These are phyloP conservation scores for Actinidia arguta DNA, from an alignment of 179 eudicot genomes.

Conservation along the genomic window DNA sequence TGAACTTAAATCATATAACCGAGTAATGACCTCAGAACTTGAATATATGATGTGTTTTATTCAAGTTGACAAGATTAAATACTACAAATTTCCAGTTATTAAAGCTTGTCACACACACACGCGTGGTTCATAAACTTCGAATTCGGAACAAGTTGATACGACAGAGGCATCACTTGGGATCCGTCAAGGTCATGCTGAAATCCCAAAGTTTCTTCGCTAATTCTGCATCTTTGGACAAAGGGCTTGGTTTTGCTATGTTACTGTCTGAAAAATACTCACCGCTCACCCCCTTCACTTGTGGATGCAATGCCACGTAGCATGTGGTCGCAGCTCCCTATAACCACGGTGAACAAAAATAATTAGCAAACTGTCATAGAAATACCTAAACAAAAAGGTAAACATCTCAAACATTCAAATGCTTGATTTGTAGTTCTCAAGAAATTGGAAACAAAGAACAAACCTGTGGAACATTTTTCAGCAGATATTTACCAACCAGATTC, in stretches of 20 bases:
- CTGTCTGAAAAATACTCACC: slow-evolving; percentile 54
- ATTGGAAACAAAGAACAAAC: background rate
- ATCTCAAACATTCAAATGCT: background rate
- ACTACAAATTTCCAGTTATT: background rate
- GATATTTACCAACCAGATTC: background rate
- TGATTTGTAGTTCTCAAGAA: background rate
- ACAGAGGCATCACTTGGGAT: slow-evolving; percentile 23
- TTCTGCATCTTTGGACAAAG: slow-evolving; percentile 39
- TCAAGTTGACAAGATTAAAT: background rate
- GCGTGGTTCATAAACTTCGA: background rate
- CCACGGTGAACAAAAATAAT: background rate
- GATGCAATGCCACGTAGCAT: slow-evolving; percentile 59
- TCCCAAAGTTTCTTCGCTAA: slow-evolving; percentile 62
- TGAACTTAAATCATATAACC: background rate
- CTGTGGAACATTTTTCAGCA: background rate
- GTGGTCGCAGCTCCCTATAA: slow-evolving; percentile 61
- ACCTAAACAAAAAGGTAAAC: background rate
- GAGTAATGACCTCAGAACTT: background rate
- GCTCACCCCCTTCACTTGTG: slow-evolving; percentile 45
- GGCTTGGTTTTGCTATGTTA: slow-evolving; percentile 30
- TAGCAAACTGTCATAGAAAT: background rate
- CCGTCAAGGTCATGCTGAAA: slow-evolving; percentile 44
- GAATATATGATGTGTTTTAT: background rate
- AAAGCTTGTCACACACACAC: background rate
- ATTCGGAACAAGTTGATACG: background rate